Percentiles rank a stretch among this genome's conserved stretches.
Conservation (phyloP, 73 alveolate species). For the Tetrahymena malaccensis region DNA sequence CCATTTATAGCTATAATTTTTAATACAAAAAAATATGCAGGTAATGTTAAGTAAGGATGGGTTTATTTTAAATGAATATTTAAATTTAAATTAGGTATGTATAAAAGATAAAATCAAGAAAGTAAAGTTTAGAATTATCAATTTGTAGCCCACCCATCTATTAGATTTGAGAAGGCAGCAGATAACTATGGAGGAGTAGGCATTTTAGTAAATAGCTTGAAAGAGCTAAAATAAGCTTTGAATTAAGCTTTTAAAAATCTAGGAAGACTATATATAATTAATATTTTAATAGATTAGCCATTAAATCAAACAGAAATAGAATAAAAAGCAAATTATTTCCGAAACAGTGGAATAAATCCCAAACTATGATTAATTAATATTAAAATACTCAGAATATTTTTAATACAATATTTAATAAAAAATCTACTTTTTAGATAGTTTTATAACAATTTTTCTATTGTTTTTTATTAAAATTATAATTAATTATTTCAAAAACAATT, state of each 20-base stretch:
- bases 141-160: background rate
- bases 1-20: constrained; percentile 53
- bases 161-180: background rate
- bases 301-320: background rate
- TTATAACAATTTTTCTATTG: too few species aligned
- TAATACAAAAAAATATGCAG: constrained; percentile 25
- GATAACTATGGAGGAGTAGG: background rate
- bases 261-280: background rate
- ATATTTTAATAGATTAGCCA: background rate
- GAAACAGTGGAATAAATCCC: background rate
- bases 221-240: background rate
- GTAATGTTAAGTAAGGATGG: background rate
- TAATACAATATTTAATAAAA: too few species aligned
- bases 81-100: background rate
- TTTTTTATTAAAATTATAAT: too few species aligned
- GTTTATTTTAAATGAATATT: background rate
- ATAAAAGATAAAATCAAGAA: background rate
- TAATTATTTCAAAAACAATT: background rate
- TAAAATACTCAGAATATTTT: background rate
- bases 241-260: background rate
- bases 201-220: background rate
- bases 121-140: background rate
- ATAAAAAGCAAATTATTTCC: background rate
- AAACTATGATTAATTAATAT: background rate
- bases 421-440: too few species aligned